Conservation (phyloP, 352 stramenopile species). For the Phytopythium chamaehyphon region DNA sequence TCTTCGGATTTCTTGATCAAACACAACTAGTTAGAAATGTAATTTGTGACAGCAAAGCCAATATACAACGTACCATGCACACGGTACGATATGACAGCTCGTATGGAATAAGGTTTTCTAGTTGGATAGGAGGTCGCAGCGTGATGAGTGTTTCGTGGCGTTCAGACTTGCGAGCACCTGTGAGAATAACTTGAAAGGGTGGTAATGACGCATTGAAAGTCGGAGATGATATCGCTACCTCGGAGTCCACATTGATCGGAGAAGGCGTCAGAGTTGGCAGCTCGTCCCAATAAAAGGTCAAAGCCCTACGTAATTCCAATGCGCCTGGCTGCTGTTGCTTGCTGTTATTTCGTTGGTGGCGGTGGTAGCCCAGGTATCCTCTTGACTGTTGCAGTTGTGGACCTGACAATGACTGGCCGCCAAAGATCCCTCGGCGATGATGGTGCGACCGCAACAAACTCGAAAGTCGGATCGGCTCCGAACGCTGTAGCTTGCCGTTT, state of each 20-base stretch:
- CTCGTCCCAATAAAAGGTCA: constrained; percentile 78
- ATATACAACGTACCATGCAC: constrained; percentile 44
- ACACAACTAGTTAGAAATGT: constrained; percentile 8
- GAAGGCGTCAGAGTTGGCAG: constrained; percentile 26
- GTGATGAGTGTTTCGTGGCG: constrained; percentile 72
- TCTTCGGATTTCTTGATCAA: constrained; percentile 56
- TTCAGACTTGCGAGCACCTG: constrained; percentile 65
- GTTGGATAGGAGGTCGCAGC: constrained; percentile 55
- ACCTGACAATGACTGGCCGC: not conserved
- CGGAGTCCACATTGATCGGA: constrained; percentile 1
- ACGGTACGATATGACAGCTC: constrained; percentile 68
- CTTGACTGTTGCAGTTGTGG: constrained; percentile 6
- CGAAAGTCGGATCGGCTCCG: constrained; percentile 51
- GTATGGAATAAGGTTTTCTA: constrained; percentile 79
- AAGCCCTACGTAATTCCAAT: constrained; percentile 52
- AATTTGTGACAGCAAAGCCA: too few species aligned
- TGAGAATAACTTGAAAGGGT: constrained; percentile 76
- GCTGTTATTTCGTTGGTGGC: constrained; percentile 21
- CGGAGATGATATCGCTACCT: not conserved
- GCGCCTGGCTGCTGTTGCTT: constrained; percentile 52
- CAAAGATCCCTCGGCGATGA: not conserved
- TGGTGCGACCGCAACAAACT: constrained; percentile 38
- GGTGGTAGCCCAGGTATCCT: constrained; percentile 9
- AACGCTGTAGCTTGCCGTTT: constrained; percentile 58
- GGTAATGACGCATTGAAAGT: constrained; percentile 46